phyloP scores from a whole-genome alignment of 805 yeast species.

The Komagataella phaffii region DNA sequence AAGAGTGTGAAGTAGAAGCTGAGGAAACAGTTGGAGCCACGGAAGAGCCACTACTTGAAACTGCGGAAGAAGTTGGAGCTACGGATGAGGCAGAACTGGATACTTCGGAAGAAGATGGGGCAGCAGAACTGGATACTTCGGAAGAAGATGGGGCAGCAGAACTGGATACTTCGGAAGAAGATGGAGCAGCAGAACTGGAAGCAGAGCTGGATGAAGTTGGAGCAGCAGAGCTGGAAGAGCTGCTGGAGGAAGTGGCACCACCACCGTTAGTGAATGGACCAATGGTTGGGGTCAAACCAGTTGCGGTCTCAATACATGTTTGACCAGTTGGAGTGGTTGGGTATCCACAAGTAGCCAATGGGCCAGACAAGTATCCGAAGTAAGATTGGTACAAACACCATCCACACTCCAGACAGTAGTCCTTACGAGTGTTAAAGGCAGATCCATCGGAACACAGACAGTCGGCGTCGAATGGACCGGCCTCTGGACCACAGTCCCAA shows the following conservation, averaged over 20 bases:
- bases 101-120: neutral
- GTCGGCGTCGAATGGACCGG: slow-evolving; percentile 16
- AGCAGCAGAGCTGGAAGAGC: too few relatives aligned
- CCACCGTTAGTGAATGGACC: neutral
- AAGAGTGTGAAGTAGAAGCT: neutral
- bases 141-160: neutral
- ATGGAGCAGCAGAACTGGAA: neutral
- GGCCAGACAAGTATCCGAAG: slow-evolving; percentile 15
- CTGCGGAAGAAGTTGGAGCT: neutral
- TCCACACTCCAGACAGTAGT: slow-evolving; percentile 23
- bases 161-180: neutral
- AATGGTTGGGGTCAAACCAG: neutral
- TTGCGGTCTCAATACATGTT: slow-evolving; percentile 1
- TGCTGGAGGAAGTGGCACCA: neutral
- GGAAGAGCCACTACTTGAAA: neutral
- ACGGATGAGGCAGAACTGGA: neutral
- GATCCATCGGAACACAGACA: slow-evolving; percentile 19
- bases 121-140: neutral
- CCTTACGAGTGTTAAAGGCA: slow-evolving; percentile 14
- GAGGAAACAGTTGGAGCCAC: neutral
- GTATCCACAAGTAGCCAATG: slow-evolving; percentile 17
- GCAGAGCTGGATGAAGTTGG: neutral
- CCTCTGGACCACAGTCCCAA: slow-evolving; percentile 12
- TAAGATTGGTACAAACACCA: slow-evolving; percentile 26
- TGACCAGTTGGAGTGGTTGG: slow-evolving; percentile 26